Conservation (phyloP, 768 basidiomycete genomes). For the Russula dissimulans region DNA sequence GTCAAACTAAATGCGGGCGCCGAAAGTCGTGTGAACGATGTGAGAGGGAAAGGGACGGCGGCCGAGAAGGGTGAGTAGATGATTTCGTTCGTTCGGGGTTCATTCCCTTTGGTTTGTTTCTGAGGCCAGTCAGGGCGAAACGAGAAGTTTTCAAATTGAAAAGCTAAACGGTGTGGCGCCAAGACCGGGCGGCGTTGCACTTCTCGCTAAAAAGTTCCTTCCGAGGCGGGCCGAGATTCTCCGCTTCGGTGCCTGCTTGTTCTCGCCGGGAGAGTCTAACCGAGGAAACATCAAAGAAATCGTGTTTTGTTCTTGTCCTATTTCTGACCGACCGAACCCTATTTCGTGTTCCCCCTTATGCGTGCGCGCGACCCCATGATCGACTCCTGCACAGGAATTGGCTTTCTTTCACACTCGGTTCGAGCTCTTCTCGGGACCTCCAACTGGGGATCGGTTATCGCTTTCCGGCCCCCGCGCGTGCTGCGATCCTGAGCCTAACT, state of each 20-base stretch:
- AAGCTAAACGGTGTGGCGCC: constrained; percentile 12
- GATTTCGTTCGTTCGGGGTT: background rate
- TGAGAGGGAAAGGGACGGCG: constrained; percentile 1
- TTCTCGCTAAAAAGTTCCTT: constrained; percentile 7
- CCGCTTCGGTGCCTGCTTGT: constrained; percentile 19
- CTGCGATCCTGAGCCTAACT: constrained; percentile 12
- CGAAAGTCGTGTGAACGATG: background rate
- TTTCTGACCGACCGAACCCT: constrained; percentile 9
- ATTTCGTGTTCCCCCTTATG: constrained; percentile 7
- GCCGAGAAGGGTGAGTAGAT: background rate
- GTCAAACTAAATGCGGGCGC: background rate
- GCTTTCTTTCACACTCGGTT: background rate
- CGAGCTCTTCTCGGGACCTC: background rate
- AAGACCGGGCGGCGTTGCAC: constrained; percentile 7
- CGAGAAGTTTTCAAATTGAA: constrained; percentile 2
- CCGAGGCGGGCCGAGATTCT: constrained; percentile 16
- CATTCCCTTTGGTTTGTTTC: background rate
- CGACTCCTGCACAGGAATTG: background rate
- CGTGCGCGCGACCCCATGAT: constrained; percentile 7
- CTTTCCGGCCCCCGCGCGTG: constrained; percentile 1
- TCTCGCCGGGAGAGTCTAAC: constrained; percentile 2
- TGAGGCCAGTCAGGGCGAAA: background rate
- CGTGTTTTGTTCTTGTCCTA: background rate
- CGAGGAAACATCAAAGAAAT: constrained; percentile 13
- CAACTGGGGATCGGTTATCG: constrained; percentile 11